A percentile compares a stretch with the other conserved stretches of the same genome.
These are phyloP conservation scores for Jacaranda mimosifolia DNA, from an alignment of 257 asterid species.

Conservation along the genomic window DNA sequence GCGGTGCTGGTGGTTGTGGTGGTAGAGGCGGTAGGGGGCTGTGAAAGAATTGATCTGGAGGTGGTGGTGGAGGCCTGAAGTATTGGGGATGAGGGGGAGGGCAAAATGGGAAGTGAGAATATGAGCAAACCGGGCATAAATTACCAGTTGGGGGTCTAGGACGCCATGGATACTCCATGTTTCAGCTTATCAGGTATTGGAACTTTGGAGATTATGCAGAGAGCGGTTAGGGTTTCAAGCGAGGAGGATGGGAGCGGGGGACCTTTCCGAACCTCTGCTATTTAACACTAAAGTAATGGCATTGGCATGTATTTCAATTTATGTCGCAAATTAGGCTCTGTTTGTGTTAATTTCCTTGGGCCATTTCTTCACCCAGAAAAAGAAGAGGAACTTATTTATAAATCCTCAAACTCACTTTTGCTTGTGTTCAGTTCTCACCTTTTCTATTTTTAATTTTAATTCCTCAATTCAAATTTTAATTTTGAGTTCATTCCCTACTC, in stretches of 20 bases:
- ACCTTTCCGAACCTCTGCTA: no score
- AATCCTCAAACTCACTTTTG: no score
- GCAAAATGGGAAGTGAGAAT: slow-evolving; percentile 75
- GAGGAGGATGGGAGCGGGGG: not conserved
- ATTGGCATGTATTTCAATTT: no score
- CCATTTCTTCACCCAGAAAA: no score
- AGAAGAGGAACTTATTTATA: no score
- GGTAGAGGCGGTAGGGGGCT: slow-evolving; percentile 49
- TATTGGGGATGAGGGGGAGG: slow-evolving; percentile 57
- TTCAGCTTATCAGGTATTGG: slow-evolving; percentile 17
- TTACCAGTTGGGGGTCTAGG: slow-evolving; percentile 48
- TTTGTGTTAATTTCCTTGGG: no score
- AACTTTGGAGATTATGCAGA: slow-evolving; percentile 7
- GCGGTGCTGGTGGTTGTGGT: slow-evolving; percentile 45
- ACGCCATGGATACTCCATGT: slow-evolving; percentile 78
- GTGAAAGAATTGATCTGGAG: slow-evolving; percentile 50
- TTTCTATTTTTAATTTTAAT: no score
- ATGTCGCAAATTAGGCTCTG: no score
- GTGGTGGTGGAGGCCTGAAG: slow-evolving; percentile 56
- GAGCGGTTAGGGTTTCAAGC: slow-evolving; percentile 33
- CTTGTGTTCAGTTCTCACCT: no score
- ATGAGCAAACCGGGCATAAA: slow-evolving; percentile 68
- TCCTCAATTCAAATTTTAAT: no score
- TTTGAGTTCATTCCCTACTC: no score
- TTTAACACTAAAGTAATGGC: no score